Evolutionary conservation across 352 stramenopile species (phyloP), one percentile per base, ranked within the genome.

Genomic region (Plasmopara muralis): DNA sequence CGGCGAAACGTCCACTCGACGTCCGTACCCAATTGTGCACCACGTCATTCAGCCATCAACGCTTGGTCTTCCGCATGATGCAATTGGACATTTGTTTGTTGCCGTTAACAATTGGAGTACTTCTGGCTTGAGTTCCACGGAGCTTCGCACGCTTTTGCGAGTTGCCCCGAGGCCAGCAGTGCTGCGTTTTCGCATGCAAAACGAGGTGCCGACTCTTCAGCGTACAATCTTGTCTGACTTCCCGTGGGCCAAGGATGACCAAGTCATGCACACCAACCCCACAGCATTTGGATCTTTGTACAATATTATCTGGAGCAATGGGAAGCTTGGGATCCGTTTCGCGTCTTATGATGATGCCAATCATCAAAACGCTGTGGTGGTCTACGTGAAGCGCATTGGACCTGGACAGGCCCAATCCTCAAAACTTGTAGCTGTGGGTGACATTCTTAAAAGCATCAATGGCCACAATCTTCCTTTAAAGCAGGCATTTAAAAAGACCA

Each of bases 331-430:
- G 0, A 57, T 83, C 43, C 61, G 66, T 7, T 83, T 83, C 34
- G 64, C 60, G 9, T 70, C 53, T 47, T 77, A 74, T 15, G 46
- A 67, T 42, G 66, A 77, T 47, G 57, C 57, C n/a, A 47, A 73
- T 54, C 37, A 40, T 28, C 50, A 30, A 37, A 59, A 71, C 30
- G 49, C 57, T 29, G 40, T 75, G n/a, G 53, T 72, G 13, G 62
- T 80, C 14, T 76, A 72, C 15, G 68, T 83, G 39, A 78, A 80
- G 50, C 54, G 43, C 29, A 62, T 83, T 13, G 54, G 46, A 7
- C 43, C 43, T 10, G 70, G 70, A 8, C 62, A 72, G 16, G 67
- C 70, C 5, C 52, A 49, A n/a, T 51, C 54, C 10, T 72, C 67
- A 12, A 55, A 57, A n/a, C 52, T 77, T n/a, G 68, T 83, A 6